Evolutionary conservation across 2,329 filamentous ascomycete genomes (phyloP).

Genomic region (Xylaria sp.): DNA sequence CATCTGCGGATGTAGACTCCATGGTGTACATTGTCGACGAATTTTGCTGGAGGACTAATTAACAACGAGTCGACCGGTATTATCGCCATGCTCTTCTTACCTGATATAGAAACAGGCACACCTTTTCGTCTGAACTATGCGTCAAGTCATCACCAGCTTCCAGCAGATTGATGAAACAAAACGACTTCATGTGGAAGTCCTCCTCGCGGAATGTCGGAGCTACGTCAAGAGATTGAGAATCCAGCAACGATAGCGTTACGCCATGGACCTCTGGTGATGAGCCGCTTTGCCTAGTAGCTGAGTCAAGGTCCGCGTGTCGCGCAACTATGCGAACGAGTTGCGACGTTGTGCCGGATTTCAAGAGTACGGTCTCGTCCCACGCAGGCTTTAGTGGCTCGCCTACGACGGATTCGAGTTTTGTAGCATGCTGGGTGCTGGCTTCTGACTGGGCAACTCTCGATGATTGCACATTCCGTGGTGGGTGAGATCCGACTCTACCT

Average conservation of each 20-base stretch:
- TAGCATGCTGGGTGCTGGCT: conserved; percentile 34
- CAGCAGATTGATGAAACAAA: conserved; percentile 57
- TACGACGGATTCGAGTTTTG: conserved; percentile 48
- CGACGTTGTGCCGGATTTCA: conserved; percentile 53
- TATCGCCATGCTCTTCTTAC: conserved; percentile 48
- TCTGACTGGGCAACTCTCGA: conserved; percentile 48
- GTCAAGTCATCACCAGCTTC: conserved; percentile 43
- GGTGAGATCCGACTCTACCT: conserved; percentile 67
- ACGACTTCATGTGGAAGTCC: conserved; percentile 55
- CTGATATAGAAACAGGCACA: conserved; percentile 65
- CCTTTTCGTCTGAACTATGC: conserved; percentile 49
- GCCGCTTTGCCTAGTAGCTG: conserved; percentile 44
- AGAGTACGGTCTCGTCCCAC: conserved; percentile 59
- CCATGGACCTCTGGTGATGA: conserved; percentile 38
- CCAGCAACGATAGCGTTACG: conserved; percentile 52
- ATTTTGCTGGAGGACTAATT: conserved; percentile 54
- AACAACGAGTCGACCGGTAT: conserved; percentile 18
- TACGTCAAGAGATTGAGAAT: conserved; percentile 53
- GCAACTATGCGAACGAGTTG: conserved; percentile 57
- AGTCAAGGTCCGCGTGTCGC: conserved; percentile 55
- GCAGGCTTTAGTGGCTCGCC: conserved; percentile 58
- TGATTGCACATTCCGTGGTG: conserved; percentile 57
- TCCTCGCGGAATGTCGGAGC: conserved; percentile 49
- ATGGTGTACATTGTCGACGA: conserved; percentile 50
- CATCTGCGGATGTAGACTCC: conserved; percentile 49